These are phyloP conservation scores for Rubia tinctorum DNA, from an alignment of 305 asterid genomes.

Conservation along the genomic window DNA sequence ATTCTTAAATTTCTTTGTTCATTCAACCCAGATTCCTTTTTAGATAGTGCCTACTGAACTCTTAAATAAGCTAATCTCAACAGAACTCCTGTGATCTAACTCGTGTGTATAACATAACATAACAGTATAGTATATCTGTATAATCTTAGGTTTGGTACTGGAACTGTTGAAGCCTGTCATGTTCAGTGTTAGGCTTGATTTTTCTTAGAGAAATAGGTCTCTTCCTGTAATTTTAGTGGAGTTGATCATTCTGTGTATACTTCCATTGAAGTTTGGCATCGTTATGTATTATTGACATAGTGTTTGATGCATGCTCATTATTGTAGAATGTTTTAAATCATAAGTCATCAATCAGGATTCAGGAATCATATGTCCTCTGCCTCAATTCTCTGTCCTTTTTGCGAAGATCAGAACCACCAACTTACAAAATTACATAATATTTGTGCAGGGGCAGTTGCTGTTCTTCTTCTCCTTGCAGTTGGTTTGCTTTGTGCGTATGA, in stretches of 20 bases:
- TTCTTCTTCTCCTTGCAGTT: constrained; percentile 93
- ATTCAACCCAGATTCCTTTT: neutral
- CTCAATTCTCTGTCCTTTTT: neutral
- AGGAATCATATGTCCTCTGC: neutral
- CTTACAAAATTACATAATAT: constrained; percentile 2
- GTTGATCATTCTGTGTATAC: neutral
- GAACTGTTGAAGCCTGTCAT: neutral
- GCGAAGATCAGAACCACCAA: neutral
- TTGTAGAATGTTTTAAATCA: too few relatives aligned
- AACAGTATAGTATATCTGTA: too few relatives aligned
- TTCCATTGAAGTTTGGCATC: neutral
- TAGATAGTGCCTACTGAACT: neutral
- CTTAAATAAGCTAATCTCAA: neutral
- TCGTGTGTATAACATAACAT: neutral
- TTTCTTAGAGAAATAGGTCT: neutral
- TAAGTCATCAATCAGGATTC: neutral
- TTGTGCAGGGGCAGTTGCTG: constrained; percentile 92
- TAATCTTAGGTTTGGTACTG: neutral
- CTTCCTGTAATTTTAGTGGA: neutral
- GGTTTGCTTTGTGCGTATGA: constrained; percentile 98
- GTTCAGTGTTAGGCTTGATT: neutral
- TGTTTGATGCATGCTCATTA: neutral
- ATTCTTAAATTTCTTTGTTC: neutral
- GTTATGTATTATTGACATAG: neutral
- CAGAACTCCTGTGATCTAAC: neutral